Base-by-base conservation (phyloP, 257 asterid species). In the Misopates orontium region DNA sequence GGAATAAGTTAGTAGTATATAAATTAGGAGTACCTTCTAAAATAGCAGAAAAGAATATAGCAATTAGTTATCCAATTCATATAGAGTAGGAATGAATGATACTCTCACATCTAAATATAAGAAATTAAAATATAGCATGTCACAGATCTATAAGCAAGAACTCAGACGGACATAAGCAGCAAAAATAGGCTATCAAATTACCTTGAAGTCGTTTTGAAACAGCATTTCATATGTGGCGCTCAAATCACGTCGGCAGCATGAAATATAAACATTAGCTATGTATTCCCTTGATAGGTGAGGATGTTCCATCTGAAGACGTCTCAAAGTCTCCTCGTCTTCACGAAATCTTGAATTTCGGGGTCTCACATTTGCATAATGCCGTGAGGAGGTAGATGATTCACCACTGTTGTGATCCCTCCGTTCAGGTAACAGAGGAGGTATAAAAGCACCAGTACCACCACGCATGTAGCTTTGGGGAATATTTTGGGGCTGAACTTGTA, bases 201-300 rank as follows among this genome's bases (percentile, higher is more conserved):
- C 97, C 87, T 85, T 94, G 60, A 87, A n/a, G n/a, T n/a, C n/a
- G n/a, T n/a, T 91, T 56, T 87, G 87, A 75, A 62, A 59, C 53
- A 90, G 78, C 97, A 90, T 87, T 71, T 90, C 95, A 53, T 82
- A 51, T 64, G 97, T 73, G 51, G 79, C 73, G 4, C 85, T 91
- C 69, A 90, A 65, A 55, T 90, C 91, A 61, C 81, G 59, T 3
- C 60, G 63, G 87, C 64, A 85, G 67, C 85, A 91, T n/a, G 68
- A 58, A n/a, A n/a, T n/a, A 74, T 85, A 85, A 67, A 83, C 89
- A 61, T 79, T 87, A 77, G 82, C 72, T 71, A 90, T 84, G 25
- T 87, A 85, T 65, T 85, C 89, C 18, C 72, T 73, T 22, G 97
- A 86, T 71, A 85, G 77, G 52, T 79, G 85, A 57, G 91, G 97